A percentile compares a stretch with the other conserved stretches of the same genome.
phyloP scores from a whole-genome alignment of 2,329 filamentous ascomycete genomes.

The Aureobasidium sp. region DNA sequence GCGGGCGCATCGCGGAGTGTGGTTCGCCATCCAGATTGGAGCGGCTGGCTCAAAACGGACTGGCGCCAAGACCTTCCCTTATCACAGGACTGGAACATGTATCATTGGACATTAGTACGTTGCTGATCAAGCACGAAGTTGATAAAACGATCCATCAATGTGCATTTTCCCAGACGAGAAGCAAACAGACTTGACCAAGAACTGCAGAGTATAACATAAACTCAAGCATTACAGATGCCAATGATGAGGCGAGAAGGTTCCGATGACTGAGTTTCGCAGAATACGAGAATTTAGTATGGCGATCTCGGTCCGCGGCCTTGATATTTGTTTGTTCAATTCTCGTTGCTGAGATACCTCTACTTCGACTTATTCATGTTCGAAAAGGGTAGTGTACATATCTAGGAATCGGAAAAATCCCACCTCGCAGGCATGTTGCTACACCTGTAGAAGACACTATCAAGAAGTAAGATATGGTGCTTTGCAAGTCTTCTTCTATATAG shows the following conservation, averaged over 20 bases:
- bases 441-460: background rate
- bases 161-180: background rate
- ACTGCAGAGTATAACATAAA: background rate
- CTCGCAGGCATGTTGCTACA: background rate
- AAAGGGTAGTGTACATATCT: background rate
- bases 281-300: background rate
- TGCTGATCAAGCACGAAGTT: background rate
- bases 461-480: background rate
- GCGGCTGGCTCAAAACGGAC: background rate
- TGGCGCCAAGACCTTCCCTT: background rate
- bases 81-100: background rate
- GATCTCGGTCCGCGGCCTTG: too few relatives aligned
- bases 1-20: background rate
- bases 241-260: background rate
- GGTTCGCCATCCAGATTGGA: background rate
- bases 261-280: background rate
- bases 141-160: background rate
- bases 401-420: background rate
- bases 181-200: background rate
- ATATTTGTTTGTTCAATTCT: background rate
- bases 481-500: conserved; percentile 41
- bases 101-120: background rate
- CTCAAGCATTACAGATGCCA: background rate
- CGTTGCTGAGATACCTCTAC: background rate
- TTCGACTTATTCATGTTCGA: background rate